phyloP scores from a whole-genome alignment of 768 basidiomycete genomes.

The Russula brevipes region DNA sequence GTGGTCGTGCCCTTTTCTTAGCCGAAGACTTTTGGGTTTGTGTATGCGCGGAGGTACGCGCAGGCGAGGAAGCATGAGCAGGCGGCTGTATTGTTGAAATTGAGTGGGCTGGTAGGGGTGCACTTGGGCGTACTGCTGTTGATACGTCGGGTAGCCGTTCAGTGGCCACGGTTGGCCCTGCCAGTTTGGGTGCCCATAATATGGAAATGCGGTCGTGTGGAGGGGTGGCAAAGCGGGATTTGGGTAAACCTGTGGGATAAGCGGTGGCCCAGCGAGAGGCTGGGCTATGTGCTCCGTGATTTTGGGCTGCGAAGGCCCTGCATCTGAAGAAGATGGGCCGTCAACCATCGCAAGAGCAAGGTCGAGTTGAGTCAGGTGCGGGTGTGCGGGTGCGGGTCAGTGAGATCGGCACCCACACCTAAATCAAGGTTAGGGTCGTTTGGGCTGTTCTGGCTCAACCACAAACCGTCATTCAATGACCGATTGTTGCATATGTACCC shows the following conservation, averaged over 20 bases:
- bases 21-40: not conserved
- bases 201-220: conserved; percentile 9
- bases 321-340: conserved; percentile 19
- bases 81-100: conserved; percentile 21
- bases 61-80: not conserved
- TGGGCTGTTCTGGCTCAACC: no score
- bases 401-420: not conserved
- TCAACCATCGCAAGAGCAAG: conserved; percentile 10
- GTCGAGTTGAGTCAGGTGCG: no score
- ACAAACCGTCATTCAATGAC: not conserved
- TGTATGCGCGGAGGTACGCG: not conserved
- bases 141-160: conserved; percentile 24
- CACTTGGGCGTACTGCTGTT: conserved; percentile 18
- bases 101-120: conserved; percentile 10
- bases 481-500: conserved; percentile 15
- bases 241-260: conserved; percentile 15
- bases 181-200: conserved; percentile 28
- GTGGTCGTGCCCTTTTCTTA: conserved; percentile 13
- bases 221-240: conserved; percentile 4
- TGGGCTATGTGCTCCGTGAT: conserved; percentile 1
- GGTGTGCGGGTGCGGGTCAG: no score
- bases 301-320: conserved; percentile 14
- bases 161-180: conserved; percentile 25
- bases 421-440: conserved; percentile 13
- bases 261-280: not conserved